These are phyloP conservation scores for Pseudocercospora fuligena DNA, from an alignment of 2,329 filamentous ascomycete species.

Conservation along the genomic window DNA sequence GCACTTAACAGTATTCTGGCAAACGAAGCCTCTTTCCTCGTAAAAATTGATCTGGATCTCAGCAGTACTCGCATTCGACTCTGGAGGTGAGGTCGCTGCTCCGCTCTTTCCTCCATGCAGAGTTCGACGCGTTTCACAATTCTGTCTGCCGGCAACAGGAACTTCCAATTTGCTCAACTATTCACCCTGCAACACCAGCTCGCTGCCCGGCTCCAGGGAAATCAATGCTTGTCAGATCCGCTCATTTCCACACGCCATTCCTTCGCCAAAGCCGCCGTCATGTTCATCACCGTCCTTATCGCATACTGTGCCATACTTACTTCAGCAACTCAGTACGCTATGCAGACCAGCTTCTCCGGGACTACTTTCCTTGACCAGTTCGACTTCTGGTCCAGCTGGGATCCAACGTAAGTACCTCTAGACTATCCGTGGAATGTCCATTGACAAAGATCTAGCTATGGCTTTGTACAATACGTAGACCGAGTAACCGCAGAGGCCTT, in stretches of 20 bases:
- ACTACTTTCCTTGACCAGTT: slow-evolving; percentile 43
- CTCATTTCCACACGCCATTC: not conserved
- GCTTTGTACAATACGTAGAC: slow-evolving; percentile 50
- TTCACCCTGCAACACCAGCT: not conserved
- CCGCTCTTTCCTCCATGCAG: not conserved
- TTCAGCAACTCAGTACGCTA: slow-evolving; percentile 17
- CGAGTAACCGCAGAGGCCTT: slow-evolving; percentile 39
- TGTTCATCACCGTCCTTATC: slow-evolving; percentile 14
- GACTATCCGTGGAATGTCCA: not conserved
- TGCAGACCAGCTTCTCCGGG: slow-evolving; percentile 28
- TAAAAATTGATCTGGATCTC: not conserved
- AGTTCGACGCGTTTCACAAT: not conserved
- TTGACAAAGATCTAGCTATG: slow-evolving; percentile 21
- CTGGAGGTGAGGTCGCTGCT: not conserved
- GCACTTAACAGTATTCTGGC: not conserved
- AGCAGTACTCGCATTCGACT: not conserved
- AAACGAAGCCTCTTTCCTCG: not conserved
- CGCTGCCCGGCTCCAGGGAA: not conserved
- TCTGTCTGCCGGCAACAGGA: no score
- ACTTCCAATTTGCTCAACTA: not conserved
- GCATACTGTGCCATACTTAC: not conserved
- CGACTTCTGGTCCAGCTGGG: slow-evolving; percentile 40
- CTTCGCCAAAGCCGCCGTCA: not conserved
- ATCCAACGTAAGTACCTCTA: slow-evolving; percentile 35
- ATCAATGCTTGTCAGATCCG: not conserved